phyloP scores from a whole-genome alignment of 345 rosid genomes.

The Eucalyptus grandis region DNA sequence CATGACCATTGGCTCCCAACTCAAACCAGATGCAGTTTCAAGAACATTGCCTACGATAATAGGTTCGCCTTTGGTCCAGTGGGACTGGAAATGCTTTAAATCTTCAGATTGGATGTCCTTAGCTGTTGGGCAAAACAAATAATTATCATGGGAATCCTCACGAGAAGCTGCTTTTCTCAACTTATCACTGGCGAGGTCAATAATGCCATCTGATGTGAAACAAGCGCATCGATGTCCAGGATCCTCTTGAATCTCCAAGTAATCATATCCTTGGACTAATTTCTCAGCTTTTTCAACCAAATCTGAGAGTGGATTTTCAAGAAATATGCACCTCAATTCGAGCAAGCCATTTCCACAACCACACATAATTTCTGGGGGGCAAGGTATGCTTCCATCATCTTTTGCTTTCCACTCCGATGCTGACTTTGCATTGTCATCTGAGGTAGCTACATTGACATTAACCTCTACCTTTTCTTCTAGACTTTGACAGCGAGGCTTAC shows the following conservation, averaged over 20 bases:
- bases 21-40: conserved; percentile 47
- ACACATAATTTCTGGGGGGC: conserved; percentile 33
- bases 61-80: conserved; percentile 78
- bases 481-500: not conserved
- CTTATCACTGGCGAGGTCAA: conserved; percentile 4
- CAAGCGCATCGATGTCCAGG: conserved; percentile 22
- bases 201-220: conserved; percentile 16
- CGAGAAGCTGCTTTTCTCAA: conserved; percentile 49
- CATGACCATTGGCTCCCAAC: conserved; percentile 89
- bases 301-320: conserved; percentile 12
- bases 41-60: conserved; percentile 49
- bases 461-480: not conserved
- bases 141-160: conserved; percentile 37
- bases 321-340: conserved; percentile 26
- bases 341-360: conserved; percentile 33
- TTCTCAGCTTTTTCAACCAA: conserved; percentile 28
- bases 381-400: conserved; percentile 36
- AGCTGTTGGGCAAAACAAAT: conserved; percentile 48
- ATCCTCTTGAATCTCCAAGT: not conserved
- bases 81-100: conserved; percentile 59
- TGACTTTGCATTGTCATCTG: not conserved
- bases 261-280: not conserved
- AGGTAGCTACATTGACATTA: not conserved
- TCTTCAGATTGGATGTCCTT: conserved; percentile 16
- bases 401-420: conserved; percentile 34